Conservation (phyloP, 495 filamentous ascomycete species). For the Penicillium steckii region DNA sequence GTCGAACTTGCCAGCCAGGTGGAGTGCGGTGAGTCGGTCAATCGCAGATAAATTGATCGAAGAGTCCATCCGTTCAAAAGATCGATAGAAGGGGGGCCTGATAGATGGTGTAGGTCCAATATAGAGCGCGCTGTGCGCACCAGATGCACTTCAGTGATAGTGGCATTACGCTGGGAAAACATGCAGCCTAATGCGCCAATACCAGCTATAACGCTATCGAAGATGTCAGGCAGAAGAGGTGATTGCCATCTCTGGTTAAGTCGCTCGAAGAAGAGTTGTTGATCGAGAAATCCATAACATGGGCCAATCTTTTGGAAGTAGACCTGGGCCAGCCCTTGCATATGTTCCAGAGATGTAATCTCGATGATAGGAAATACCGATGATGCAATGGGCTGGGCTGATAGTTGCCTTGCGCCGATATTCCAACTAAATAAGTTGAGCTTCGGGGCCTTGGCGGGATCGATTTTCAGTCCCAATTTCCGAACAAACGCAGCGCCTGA, state of each 20-base stretch:
- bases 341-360: slow-evolving; percentile 33
- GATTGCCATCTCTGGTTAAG: slow-evolving; percentile 34
- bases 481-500: slow-evolving; percentile 52
- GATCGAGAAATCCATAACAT: slow-evolving; percentile 49
- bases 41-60: slow-evolving; percentile 44
- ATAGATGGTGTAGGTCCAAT: slow-evolving; percentile 30
- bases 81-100: slow-evolving; percentile 25
- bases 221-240: slow-evolving; percentile 12
- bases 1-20: slow-evolving; percentile 51
- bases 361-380: slow-evolving; percentile 25
- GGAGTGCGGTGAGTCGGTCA: slow-evolving; percentile 44
- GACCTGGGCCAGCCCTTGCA: slow-evolving; percentile 33
- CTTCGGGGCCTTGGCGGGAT: slow-evolving; percentile 46
- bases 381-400: slow-evolving; percentile 1
- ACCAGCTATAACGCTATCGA: slow-evolving; percentile 43
- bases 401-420: slow-evolving; percentile 37
- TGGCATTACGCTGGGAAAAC: slow-evolving; percentile 33
- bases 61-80: slow-evolving; percentile 46
- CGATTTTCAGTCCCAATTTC: slow-evolving; percentile 47
- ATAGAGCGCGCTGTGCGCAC: slow-evolving; percentile 32
- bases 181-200: slow-evolving; percentile 43
- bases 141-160: slow-evolving; percentile 34
- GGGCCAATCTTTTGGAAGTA: slow-evolving; percentile 50
- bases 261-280: slow-evolving; percentile 22
- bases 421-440: slow-evolving; percentile 56